These are phyloP conservation scores for Phytophthora tentaculata DNA, from an alignment of 352 stramenopile species.

Conservation along the genomic window DNA sequence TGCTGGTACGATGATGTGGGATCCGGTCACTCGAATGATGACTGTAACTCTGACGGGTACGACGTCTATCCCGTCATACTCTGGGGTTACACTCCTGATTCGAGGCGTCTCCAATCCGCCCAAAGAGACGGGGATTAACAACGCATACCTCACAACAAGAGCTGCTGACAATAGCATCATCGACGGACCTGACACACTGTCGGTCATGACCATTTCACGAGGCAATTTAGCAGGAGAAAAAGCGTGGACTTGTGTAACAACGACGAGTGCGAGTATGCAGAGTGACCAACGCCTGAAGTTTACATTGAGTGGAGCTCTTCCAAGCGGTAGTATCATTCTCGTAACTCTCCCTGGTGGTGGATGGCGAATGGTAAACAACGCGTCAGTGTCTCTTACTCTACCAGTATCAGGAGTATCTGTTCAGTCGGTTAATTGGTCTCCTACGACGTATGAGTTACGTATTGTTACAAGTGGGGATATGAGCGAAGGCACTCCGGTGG, in stretches of 20 bases:
- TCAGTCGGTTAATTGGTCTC: constrained; percentile 38
- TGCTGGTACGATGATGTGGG: constrained; percentile 40
- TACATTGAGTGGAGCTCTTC: constrained; percentile 53
- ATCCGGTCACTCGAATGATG: constrained; percentile 37
- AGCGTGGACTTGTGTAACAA: constrained; percentile 44
- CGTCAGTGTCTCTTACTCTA: constrained; percentile 37
- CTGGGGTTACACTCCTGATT: constrained; percentile 40
- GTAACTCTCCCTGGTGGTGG: constrained; percentile 44
- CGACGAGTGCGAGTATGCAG: constrained; percentile 54
- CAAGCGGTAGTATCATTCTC: constrained; percentile 56
- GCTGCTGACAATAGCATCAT: constrained; percentile 45
- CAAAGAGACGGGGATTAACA: constrained; percentile 55
- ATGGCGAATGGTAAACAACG: constrained; percentile 39
- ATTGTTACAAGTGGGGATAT: constrained; percentile 52
- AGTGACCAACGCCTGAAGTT: constrained; percentile 57
- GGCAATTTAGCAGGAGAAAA: constrained; percentile 45
- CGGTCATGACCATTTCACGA: constrained; percentile 45
- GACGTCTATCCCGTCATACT: constrained; percentile 36
- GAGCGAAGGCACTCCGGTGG: constrained; percentile 37
- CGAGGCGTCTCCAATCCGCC: constrained; percentile 54
- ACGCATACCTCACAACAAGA: constrained; percentile 45
- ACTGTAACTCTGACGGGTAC: constrained; percentile 38
- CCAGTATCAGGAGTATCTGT: constrained; percentile 44
- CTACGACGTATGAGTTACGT: constrained; percentile 28
- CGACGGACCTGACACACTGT: constrained; percentile 56